Evolutionary conservation across 306 rosid species (phyloP), one percentile per base, ranked within the genome.

Genomic region (Gleditsia sinensis): DNA sequence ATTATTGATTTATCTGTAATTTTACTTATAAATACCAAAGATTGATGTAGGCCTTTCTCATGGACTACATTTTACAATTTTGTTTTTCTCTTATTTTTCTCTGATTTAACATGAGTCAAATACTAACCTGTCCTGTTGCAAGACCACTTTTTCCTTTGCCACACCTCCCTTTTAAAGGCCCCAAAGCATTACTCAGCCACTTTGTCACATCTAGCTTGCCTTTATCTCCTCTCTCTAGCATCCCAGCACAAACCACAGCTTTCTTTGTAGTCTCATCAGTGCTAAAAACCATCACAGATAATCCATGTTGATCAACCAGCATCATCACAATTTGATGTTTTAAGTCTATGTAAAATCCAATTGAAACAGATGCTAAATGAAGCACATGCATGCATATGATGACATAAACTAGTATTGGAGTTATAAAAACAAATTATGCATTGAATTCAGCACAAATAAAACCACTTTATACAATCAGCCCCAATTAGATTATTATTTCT

Each of bases 111-210:
- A n/a, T n/a, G 16, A 72, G 60, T 21, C 57, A 76, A 67, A 62
- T 64, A 81, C 88, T 55, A 74, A 94, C 99, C 99, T 94, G 99
- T 76, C 99, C 99, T 1, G 98, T 78, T 25, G 98, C 99, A 69
- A 94, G 96, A 69, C 99, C 99, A 54, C 89, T 88, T 77, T 92
- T 94, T 64, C 99, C 99, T 79, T 87, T 94, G 43, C 99, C 99
- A 53, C 98, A 85, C 71, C 88, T 87, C 62, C 98, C 99, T 67
- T 94, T 88, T 6, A 94, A 53, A 46, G 99, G 99, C 67, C 66
- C 96, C 78, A 94, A 73, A 71, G 98, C 89, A 75, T 77, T 83
- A 7, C 87, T 83, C 77, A 94, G 82, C 99, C 99, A 94, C 68
- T 92, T 97, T 49, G 97, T 74, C 70, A 94, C 99, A 62, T 88